phyloP scores from a whole-genome alignment of 2,329 filamentous ascomycete genomes.

The Pyrenophora teres region DNA sequence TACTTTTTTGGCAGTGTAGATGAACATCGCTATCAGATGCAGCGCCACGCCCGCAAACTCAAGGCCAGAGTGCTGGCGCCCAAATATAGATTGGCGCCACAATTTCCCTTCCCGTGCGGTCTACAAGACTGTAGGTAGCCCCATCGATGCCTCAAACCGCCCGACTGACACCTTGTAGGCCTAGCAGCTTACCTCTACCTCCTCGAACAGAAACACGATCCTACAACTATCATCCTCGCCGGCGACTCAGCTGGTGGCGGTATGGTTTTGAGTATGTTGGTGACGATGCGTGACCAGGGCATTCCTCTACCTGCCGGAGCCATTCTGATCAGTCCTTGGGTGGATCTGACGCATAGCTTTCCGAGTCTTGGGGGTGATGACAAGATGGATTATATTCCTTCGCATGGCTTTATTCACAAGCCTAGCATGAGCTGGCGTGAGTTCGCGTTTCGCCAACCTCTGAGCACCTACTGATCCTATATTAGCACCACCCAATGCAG shows the following conservation, averaged over 20 bases:
- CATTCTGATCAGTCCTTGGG: slow-evolving; percentile 92
- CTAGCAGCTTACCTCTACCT: slow-evolving; percentile 86
- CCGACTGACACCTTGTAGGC: slow-evolving; percentile 23
- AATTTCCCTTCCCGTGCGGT: slow-evolving; percentile 94
- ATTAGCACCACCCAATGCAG: slow-evolving; percentile 74
- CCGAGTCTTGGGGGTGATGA: slow-evolving; percentile 79
- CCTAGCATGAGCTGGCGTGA: slow-evolving; percentile 83
- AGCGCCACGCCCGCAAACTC: slow-evolving; percentile 91
- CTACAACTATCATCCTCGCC: slow-evolving; percentile 81
- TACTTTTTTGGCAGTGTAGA: slow-evolving; percentile 97
- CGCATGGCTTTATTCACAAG: slow-evolving; percentile 85
- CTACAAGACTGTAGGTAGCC: slow-evolving; percentile 72
- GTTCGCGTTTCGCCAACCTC: neutral
- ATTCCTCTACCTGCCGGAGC: slow-evolving; percentile 86
- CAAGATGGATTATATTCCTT: slow-evolving; percentile 84
- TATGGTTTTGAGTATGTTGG: slow-evolving; percentile 80
- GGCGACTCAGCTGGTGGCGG: slow-evolving; percentile 94
- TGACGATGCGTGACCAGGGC: slow-evolving; percentile 79
- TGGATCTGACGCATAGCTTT: slow-evolving; percentile 93
- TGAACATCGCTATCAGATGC: slow-evolving; percentile 97
- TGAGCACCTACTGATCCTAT: slow-evolving; percentile 4
- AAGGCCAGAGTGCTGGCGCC: slow-evolving; percentile 87
- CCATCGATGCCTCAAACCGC: neutral
- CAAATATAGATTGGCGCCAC: slow-evolving; percentile 83
- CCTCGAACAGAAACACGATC: slow-evolving; percentile 70